Percentiles rank a stretch among this genome's conserved stretches.
Conservation (phyloP, 2,329 filamentous ascomycete species). For the Aspergillus vadensis region DNA sequence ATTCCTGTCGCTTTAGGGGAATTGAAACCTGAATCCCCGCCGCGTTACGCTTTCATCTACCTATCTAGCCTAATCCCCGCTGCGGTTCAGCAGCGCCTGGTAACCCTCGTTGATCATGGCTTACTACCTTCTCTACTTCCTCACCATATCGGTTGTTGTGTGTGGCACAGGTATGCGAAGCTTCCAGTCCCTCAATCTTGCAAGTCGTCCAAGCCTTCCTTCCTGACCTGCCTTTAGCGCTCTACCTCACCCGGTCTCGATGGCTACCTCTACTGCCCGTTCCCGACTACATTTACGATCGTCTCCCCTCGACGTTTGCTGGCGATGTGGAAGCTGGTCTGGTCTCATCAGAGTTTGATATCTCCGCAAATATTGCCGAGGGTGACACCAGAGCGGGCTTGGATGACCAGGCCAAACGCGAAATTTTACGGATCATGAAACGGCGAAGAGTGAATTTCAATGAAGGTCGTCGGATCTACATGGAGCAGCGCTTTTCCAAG, state of each 20-base stretch:
- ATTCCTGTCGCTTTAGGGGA: neutral
- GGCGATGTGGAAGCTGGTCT: constrained; percentile 87
- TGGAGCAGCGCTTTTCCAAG: constrained; percentile 80
- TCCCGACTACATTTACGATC: constrained; percentile 71
- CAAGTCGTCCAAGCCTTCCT: constrained; percentile 4
- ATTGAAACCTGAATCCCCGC: neutral
- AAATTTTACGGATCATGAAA: constrained; percentile 91
- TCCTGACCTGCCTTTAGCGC: constrained; percentile 48
- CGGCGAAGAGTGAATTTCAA: constrained; percentile 79
- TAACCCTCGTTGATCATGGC: constrained; percentile 59
- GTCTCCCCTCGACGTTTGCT: constrained; percentile 74
- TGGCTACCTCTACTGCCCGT: constrained; percentile 74
- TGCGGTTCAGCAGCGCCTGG: neutral
- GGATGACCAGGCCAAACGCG: constrained; percentile 75
- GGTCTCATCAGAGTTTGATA: constrained; percentile 78
- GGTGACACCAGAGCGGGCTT: constrained; percentile 80
- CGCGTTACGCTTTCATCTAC: neutral
- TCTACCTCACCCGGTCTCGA: constrained; percentile 76
- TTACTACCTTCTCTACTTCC: constrained; percentile 73
- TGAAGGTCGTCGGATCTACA: constrained; percentile 82
- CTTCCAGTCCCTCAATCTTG: neutral
- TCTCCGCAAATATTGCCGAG: constrained; percentile 74
- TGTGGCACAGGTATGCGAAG: constrained; percentile 63
- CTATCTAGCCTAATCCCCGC: neutral
- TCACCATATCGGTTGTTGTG: constrained; percentile 71